phyloP scores from a whole-genome alignment of 78 protist genomes.

The Ministeria vibrans region DNA sequence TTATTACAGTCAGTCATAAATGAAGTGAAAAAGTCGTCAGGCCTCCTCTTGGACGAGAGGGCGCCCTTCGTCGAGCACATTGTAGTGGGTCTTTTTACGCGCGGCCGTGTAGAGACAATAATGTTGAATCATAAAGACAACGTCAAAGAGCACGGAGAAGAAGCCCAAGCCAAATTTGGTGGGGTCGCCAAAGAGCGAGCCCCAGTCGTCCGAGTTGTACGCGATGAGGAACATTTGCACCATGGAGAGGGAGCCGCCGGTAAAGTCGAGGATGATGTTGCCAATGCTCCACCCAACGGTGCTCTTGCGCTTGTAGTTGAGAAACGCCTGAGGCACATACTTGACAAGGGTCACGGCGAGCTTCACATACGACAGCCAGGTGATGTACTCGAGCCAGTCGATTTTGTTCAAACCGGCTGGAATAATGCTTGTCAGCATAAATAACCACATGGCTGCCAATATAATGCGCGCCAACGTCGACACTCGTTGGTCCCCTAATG shows the following conservation, averaged over 20 bases:
- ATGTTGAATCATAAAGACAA: constrained; percentile 83
- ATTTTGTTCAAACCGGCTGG: constrained; percentile 2
- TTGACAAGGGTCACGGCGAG: constrained; percentile 63
- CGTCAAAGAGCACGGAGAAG: constrained; percentile 64
- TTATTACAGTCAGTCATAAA: not conserved
- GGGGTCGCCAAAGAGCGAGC: constrained; percentile 65
- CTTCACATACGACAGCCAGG: constrained; percentile 53
- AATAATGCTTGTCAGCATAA: constrained; percentile 7
- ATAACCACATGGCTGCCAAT: constrained; percentile 13
- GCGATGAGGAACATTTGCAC: constrained; percentile 65
- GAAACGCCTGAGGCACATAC: constrained; percentile 70
- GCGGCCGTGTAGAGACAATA: constrained; percentile 50
- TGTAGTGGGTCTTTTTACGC: not conserved
- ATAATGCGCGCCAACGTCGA: not conserved
- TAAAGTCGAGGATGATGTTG: constrained; percentile 77
- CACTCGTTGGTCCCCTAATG: constrained; percentile 30
- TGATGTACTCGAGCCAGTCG: constrained; percentile 39
- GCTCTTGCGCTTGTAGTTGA: constrained; percentile 57
- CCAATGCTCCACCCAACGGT: constrained; percentile 84
- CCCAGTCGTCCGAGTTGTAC: constrained; percentile 35
- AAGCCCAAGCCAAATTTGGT: constrained; percentile 75
- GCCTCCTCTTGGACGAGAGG: not conserved
- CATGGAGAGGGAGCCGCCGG: constrained; percentile 77
- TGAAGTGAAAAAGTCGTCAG: not conserved
- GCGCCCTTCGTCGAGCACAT: not conserved